Conservation (phyloP, 257 asterid genomes). For the Petunia secreta region DNA sequence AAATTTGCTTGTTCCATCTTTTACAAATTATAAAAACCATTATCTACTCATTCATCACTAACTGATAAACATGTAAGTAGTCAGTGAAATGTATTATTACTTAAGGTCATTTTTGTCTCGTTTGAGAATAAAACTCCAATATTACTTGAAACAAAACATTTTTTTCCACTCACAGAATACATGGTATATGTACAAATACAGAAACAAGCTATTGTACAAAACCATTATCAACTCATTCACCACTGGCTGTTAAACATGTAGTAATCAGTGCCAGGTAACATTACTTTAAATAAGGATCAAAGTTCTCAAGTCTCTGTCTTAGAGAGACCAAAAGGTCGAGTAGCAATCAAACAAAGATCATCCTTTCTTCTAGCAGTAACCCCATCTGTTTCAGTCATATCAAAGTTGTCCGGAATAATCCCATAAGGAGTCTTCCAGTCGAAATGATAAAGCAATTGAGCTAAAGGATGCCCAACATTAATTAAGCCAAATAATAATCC, state of each 20-base stretch:
- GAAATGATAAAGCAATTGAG: slow-evolving; percentile 24
- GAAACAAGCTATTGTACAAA: no score
- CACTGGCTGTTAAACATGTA: neutral
- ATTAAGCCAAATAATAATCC: slow-evolving; percentile 15
- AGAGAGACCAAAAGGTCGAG: neutral
- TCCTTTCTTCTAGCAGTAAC: neutral
- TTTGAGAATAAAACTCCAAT: no score
- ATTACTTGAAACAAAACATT: no score
- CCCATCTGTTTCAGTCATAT: slow-evolving; percentile 14
- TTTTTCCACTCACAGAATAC: no score
- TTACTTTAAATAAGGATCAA: neutral
- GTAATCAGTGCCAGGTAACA: neutral
- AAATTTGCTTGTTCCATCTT: no score
- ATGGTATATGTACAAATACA: no score
- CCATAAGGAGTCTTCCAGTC: slow-evolving; percentile 26
- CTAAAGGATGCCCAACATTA: slow-evolving; percentile 8
- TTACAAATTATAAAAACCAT: no score
- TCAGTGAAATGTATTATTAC: neutral
- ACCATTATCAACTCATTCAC: no score
- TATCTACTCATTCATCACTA: no score
- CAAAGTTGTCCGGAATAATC: neutral
- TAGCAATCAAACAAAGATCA: slow-evolving; percentile 11
- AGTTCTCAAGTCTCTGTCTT: neutral
- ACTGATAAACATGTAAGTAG: neutral
- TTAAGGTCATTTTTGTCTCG: no score